Percentiles rank a stretch among this genome's conserved stretches.
These are phyloP conservation scores for Alternaria gansuensis DNA, from an alignment of 2,329 filamentous ascomycete genomes.

Conservation along the genomic window DNA sequence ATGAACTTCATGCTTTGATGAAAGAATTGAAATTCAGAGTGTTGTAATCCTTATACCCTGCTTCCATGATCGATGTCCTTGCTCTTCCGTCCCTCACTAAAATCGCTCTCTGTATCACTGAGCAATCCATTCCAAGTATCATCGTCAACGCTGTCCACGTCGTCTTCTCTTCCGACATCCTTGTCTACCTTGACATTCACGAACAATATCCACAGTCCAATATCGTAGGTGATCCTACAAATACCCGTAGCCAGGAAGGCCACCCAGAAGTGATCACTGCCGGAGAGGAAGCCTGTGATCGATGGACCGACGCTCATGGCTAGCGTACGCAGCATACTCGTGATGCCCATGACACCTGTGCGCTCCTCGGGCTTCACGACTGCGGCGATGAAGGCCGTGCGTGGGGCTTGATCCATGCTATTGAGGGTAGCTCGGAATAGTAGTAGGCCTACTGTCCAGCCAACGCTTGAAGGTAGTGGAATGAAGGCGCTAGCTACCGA, in stretches of 20 bases:
- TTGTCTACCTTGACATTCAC: constrained; percentile 48
- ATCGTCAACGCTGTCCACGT: constrained; percentile 37
- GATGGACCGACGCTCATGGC: constrained; percentile 60
- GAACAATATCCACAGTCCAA: constrained; percentile 52
- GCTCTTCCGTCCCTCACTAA: constrained; percentile 32
- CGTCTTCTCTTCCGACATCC: constrained; percentile 27
- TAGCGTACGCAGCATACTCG: constrained; percentile 67
- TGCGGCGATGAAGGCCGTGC: constrained; percentile 72
- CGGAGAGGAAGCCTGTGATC: constrained; percentile 51
- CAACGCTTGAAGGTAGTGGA: constrained; percentile 62
- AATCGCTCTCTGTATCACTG: constrained; percentile 42
- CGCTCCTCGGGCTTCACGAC: constrained; percentile 71
- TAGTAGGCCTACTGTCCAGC: constrained; percentile 64
- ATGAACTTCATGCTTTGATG: background rate
- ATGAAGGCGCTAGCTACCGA: constrained; percentile 66
- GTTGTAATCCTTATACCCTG: constrained; percentile 17
- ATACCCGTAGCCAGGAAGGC: constrained; percentile 51
- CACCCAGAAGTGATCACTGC: constrained; percentile 48
- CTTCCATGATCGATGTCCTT: constrained; percentile 33
- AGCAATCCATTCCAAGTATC: constrained; percentile 45
- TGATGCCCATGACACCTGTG: constrained; percentile 76
- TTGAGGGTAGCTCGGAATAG: constrained; percentile 70
- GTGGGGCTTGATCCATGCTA: constrained; percentile 74
- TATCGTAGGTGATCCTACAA: constrained; percentile 50
- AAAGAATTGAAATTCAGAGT: no score